A percentile compares a stretch with the other conserved stretches of the same genome.
Conservation (phyloP, 441 rosid species). For the Euphorbia corollata region DNA sequence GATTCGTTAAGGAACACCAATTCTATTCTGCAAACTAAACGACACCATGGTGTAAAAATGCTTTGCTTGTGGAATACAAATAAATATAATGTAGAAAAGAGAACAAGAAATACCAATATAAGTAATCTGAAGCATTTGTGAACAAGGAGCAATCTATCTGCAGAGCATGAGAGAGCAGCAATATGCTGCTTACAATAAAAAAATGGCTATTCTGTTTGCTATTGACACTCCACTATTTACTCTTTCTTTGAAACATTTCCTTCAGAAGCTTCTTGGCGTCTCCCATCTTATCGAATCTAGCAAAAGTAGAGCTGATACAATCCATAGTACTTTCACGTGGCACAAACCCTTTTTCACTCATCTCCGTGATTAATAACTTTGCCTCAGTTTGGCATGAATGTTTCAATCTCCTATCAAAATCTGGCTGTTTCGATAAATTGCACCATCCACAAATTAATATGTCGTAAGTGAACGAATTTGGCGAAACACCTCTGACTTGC, state of each 20-base stretch:
- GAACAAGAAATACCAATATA: neutral
- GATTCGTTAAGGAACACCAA: too few relatives aligned
- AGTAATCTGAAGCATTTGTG: neutral
- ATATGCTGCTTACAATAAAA: neutral
- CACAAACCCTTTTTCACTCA: slow-evolving; percentile 59
- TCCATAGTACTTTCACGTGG: slow-evolving; percentile 58
- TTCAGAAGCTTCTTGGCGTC: slow-evolving; percentile 47
- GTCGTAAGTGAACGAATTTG: slow-evolving; percentile 65
- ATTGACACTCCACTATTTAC: slow-evolving; percentile 16
- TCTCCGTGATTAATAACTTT: slow-evolving; percentile 46
- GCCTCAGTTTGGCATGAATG: slow-evolving; percentile 53
- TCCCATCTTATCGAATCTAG: slow-evolving; percentile 51
- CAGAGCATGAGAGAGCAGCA: neutral
- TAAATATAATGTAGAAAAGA: too few relatives aligned
- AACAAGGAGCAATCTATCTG: neutral
- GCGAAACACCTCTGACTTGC: slow-evolving; percentile 47
- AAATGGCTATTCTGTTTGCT: neutral
- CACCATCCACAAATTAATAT: slow-evolving; percentile 73
- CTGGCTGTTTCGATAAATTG: slow-evolving; percentile 43
- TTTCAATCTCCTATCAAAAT: slow-evolving; percentile 43
- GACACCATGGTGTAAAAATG: too few relatives aligned
- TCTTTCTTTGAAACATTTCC: slow-evolving; percentile 43
- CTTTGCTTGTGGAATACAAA: too few relatives aligned
- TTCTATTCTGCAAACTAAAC: too few relatives aligned
- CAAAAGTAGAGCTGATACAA: slow-evolving; percentile 55